These are phyloP conservation scores for Zasmidium angulare DNA, from an alignment of 2,329 filamentous ascomycete genomes.

Conservation along the genomic window DNA sequence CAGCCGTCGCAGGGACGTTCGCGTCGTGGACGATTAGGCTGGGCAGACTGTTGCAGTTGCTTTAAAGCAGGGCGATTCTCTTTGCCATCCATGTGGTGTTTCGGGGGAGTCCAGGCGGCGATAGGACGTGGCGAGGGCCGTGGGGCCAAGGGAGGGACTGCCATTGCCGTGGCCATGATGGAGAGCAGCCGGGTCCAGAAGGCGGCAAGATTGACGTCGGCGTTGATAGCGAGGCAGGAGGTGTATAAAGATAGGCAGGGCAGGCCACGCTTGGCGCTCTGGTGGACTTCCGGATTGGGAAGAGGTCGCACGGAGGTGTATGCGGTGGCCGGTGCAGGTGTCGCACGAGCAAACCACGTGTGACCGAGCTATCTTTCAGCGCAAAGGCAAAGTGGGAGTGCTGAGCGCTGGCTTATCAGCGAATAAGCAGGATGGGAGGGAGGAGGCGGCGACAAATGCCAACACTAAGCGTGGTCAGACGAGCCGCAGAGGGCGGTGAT, in stretches of 20 bases:
- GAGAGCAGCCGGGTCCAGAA: conserved; percentile 14
- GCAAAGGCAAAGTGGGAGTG: conserved; percentile 8
- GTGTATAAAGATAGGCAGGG: conserved; percentile 17
- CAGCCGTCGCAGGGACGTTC: conserved; percentile 67
- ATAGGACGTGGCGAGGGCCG: conserved; percentile 48
- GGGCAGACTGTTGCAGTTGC: conserved; percentile 31
- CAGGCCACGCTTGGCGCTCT: conserved; percentile 11
- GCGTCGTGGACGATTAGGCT: conserved; percentile 27
- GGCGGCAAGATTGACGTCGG: conserved; percentile 18
- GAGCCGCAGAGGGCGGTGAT: conserved; percentile 32
- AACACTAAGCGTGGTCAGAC: conserved; percentile 27
- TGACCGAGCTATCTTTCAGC: conserved; percentile 15
- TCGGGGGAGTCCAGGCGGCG: conserved; percentile 45
- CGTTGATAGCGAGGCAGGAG: conserved; percentile 14
- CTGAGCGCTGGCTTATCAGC: conserved; percentile 24
- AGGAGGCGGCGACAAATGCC: conserved; percentile 11
- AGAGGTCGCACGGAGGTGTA: conserved; percentile 14
- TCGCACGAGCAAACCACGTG: conserved; percentile 13
- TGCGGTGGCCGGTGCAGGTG: conserved; percentile 14
- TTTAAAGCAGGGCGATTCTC: conserved; percentile 41
- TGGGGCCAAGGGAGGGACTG: conserved; percentile 48
- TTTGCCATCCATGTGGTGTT: conserved; percentile 43
- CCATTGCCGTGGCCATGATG: conserved; percentile 49
- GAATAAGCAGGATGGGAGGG: conserved; percentile 17
- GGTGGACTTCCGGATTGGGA: conserved; percentile 11